Conservation (phyloP, 805 yeast species). For the Lachancea dasiensis region DNA sequence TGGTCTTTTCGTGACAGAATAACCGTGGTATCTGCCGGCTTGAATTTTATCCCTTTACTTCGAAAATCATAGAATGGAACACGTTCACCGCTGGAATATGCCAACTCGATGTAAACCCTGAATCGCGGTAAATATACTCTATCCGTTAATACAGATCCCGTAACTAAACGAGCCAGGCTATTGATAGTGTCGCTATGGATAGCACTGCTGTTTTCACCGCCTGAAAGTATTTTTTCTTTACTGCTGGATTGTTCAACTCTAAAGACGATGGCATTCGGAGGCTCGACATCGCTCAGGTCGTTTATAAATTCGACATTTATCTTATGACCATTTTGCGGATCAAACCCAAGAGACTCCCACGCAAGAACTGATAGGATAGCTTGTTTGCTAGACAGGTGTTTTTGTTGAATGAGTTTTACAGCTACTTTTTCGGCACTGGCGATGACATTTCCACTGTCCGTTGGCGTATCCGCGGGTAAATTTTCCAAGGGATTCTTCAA, state of each 20-base stretch:
- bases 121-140: slow-evolving; percentile 11
- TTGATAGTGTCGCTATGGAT: background rate
- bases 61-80: slow-evolving; percentile 8
- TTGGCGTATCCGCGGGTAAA: slow-evolving; percentile 8
- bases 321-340: slow-evolving; percentile 33
- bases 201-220: background rate
- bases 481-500: slow-evolving; percentile 19
- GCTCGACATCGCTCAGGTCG: slow-evolving; percentile 38
- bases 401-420: slow-evolving; percentile 13
- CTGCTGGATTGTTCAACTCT: slow-evolving; percentile 1
- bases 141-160: slow-evolving; percentile 15
- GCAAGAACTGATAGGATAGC: slow-evolving; percentile 45
- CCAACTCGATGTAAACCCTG: slow-evolving; percentile 14
- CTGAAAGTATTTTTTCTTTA: background rate
- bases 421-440: slow-evolving; percentile 19
- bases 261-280: slow-evolving; percentile 6
- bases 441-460: slow-evolving; percentile 1
- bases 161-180: slow-evolving; percentile 8
- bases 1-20: background rate
- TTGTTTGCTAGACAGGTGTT: slow-evolving; percentile 13
- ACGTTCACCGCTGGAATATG: slow-evolving; percentile 11
- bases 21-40: slow-evolving; percentile 11
- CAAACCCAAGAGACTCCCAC: slow-evolving; percentile 40
- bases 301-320: slow-evolving; percentile 38
- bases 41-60: slow-evolving; percentile 7